A percentile compares a stretch with the other conserved stretches of the same genome.
Conservation (phyloP, 1,284 basidiomycete species). For the Meripilus lineatus region DNA sequence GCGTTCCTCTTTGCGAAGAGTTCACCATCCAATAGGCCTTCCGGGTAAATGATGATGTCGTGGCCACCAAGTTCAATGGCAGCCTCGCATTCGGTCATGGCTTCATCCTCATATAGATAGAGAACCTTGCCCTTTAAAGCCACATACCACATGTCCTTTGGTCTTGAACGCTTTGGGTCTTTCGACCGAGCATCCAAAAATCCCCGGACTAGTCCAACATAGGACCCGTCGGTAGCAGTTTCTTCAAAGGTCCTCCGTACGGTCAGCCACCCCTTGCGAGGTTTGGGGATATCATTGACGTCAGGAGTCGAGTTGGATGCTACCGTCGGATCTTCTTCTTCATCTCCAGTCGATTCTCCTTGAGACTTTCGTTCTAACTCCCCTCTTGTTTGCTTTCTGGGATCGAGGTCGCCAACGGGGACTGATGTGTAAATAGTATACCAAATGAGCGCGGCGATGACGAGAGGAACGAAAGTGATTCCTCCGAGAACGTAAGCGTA, state of each 20-base stretch:
- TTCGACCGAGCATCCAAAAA: constrained; percentile 72
- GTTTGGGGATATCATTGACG: constrained; percentile 54
- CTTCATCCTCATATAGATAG: constrained; percentile 89
- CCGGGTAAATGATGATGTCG: constrained; percentile 70
- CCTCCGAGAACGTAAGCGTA: constrained; percentile 87
- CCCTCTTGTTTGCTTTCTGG: constrained; percentile 24
- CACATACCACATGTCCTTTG: constrained; percentile 87
- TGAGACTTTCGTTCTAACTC: constrained; percentile 20
- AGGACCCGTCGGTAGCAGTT: constrained; percentile 51
- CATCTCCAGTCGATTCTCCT: constrained; percentile 24
- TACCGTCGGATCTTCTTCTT: constrained; percentile 24
- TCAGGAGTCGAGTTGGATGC: constrained; percentile 28
- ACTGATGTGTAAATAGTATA: constrained; percentile 73
- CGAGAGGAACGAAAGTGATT: constrained; percentile 77
- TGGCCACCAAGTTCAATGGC: constrained; percentile 78
- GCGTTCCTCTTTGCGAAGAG: constrained; percentile 86
- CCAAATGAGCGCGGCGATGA: constrained; percentile 51
- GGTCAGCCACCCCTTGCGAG: constrained; percentile 81
- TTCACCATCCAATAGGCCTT: constrained; percentile 75
- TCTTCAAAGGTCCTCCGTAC: constrained; percentile 80
- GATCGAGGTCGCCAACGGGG: constrained; percentile 54
- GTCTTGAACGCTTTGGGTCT: constrained; percentile 71
- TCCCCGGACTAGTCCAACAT: constrained; percentile 66
- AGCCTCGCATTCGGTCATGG: constrained; percentile 81
- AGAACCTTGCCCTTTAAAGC: constrained; percentile 85